Evolutionary conservation across 1,139 yeast species (phyloP).

Genomic region (Hyphopichia khmerensis): DNA sequence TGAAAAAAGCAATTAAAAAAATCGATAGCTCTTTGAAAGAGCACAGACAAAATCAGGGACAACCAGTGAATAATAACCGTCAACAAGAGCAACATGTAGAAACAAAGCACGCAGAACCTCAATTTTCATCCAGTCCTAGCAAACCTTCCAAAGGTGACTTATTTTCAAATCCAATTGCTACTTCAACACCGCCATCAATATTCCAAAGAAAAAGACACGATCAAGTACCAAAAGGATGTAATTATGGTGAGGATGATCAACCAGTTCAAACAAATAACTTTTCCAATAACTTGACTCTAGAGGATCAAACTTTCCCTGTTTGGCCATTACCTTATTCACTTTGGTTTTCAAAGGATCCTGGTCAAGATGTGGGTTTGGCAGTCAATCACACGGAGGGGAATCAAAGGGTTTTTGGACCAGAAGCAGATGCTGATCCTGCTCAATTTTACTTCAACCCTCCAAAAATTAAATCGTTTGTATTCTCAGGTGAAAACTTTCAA

Average conservation of each 20-base stretch:
- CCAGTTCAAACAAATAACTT: conserved; percentile 50
- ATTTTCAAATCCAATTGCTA: conserved; percentile 23
- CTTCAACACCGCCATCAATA: conserved; percentile 26
- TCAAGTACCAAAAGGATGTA: conserved; percentile 35
- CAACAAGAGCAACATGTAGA: neutral
- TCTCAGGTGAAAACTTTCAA: conserved; percentile 31
- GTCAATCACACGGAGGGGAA: conserved; percentile 43
- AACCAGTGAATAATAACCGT: neutral
- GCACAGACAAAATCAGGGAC: conserved; percentile 4
- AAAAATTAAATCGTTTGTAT: conserved; percentile 41
- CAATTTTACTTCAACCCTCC: conserved; percentile 50
- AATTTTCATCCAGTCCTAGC: neutral
- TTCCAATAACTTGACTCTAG: conserved; percentile 42
- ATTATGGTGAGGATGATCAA: conserved; percentile 13
- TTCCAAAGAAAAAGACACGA: conserved; percentile 22
- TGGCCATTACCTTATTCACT: conserved; percentile 50
- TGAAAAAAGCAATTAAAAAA: conserved; percentile 25
- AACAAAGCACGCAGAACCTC: neutral
- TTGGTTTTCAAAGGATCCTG: conserved; percentile 43
- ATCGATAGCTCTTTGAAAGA: conserved; percentile 14
- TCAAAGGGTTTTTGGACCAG: conserved; percentile 47
- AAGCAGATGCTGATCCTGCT: conserved; percentile 33
- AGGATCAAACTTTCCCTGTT: conserved; percentile 45
- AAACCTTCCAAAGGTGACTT: conserved; percentile 8
- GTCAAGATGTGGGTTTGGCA: conserved; percentile 40